Evolutionary conservation across 2,329 filamentous ascomycete genomes (phyloP), one percentile per base, ranked within the genome.

Genomic region (Penicillium palitans): DNA sequence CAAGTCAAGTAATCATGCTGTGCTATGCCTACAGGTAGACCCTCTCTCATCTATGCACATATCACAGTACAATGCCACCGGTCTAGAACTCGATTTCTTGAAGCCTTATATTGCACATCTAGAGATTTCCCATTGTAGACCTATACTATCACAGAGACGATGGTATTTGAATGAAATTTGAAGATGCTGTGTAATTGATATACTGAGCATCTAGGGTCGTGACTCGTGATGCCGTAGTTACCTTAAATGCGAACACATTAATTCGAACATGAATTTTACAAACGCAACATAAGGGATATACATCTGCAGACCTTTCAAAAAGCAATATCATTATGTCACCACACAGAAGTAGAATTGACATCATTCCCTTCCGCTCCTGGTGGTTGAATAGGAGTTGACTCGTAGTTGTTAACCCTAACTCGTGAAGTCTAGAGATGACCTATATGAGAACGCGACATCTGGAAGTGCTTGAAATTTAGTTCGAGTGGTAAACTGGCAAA

Each of bases 401-500:
- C 24, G 48, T 39, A 15, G 33, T 15, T 29, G 33, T 9, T 29
- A 31, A 13, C 31, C 31, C 21, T 35, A n/a, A 25, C 21, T n/a
- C 9, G n/a, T n/a, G 31, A 48, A 17, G 13, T 25, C 5, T 35
- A 48, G 4, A 48, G 21, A 25, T 12, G 6, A 24, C 1, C 15
- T 13, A 48, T 24, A 17, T 48, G n/a, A 12, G 5, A 25, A 37
- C 7, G 21, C 8, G 17, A 25, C 25, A 60, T 57, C 35, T 61
- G 41, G 46, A 52, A 55, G 29, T 47, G 17, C 19, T 41, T 45
- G 40, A 55, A 49, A 29, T 31, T 60, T 42, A 67, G 52, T 52
- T 59, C 51, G 60, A 62, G 61, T 60, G 48, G 61, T 64, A 61
- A 68, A 70, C 59, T 55, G 55, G 67, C 57, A 66, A 61, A 66